Evolutionary conservation across 2,329 filamentous ascomycete species (phyloP), one percentile per base, ranked within the genome.

Genomic region (Alternaria dauci): DNA sequence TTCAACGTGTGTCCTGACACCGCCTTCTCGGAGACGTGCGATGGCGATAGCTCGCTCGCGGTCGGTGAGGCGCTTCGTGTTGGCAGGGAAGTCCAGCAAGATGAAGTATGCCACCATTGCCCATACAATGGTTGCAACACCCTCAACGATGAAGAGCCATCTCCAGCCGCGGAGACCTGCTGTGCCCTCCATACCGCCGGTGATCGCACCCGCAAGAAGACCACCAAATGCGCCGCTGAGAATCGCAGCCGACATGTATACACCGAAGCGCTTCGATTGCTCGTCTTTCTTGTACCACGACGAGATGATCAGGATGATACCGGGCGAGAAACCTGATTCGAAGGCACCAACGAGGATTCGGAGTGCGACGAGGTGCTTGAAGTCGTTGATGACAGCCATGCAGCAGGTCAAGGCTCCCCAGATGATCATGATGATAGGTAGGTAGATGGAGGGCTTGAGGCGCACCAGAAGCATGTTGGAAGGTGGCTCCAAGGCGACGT

Each of bases 161-260:
- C 82, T 66, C 84, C 84, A 86, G 1, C 57, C 83, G 1, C 76
- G 74, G 1, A 86, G 72, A 0, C 83, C 83, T 28, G 76, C 78
- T 1, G 71, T 73, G 1, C 79, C 81, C 12, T 85, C 82, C 59
- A 85, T 76, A 8, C 80, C 77, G 9, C 81, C 78, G 3, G 82
- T 79, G 18, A 85, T 82, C 5, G 80, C 83, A 2, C 82, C 83
- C 8, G 58, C 58, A 6, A 30, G 71, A 1, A 86, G 70, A 4
- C 58, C 58, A 7, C 58, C 58, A 47, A 86, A 86, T 2, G 84
- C 85, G n/a, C 84, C 84, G 0, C 80, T 85, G 3, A 86, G 77
- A 2, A 87, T 83, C 0, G 85, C 85, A 1, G 84, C 85, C n/a
- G 86, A 84, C 61, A 87, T 85, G 65, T 86, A 88, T 2, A 88